These are phyloP conservation scores for Fomitopsis schrenkii DNA, from an alignment of 1,284 basidiomycete species.

Conservation along the genomic window DNA sequence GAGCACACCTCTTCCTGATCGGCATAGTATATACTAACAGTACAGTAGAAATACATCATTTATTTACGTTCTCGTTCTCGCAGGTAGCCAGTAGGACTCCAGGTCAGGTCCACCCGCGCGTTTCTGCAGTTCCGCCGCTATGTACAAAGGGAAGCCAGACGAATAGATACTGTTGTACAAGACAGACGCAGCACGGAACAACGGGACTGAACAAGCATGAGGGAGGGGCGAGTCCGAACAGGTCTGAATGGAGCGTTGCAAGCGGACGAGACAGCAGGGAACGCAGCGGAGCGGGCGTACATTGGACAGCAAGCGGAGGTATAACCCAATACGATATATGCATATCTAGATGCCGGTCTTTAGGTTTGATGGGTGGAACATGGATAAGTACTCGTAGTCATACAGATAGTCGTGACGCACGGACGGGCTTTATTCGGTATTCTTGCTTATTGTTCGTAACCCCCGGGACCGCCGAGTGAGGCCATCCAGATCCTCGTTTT, in stretches of 20 bases:
- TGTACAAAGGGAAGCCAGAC: background rate
- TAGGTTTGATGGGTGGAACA: background rate
- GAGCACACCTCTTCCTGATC: background rate
- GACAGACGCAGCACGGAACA: background rate
- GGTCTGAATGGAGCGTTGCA: background rate
- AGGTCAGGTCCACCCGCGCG: constrained; percentile 1
- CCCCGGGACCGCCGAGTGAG: constrained; percentile 35
- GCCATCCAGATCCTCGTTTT: constrained; percentile 84
- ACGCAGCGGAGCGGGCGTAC: background rate
- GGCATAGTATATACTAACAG: background rate
- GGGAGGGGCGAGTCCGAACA: background rate
- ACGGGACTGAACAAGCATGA: background rate
- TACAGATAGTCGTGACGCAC: background rate
- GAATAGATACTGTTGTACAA: constrained; percentile 6
- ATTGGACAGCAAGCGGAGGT: constrained; percentile 7
- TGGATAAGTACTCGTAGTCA: background rate
- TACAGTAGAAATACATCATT: constrained; percentile 7
- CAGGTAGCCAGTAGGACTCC: background rate
- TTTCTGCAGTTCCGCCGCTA: background rate
- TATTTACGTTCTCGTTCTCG: background rate
- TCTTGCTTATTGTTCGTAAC: constrained; percentile 22
- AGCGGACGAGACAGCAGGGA: constrained; percentile 8
- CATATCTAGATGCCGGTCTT: constrained; percentile 10
- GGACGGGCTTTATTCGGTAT: background rate
- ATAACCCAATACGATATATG: constrained; percentile 11